Conservation (phyloP, 495 filamentous ascomycete genomes). For the Tuber calosporum region DNA sequence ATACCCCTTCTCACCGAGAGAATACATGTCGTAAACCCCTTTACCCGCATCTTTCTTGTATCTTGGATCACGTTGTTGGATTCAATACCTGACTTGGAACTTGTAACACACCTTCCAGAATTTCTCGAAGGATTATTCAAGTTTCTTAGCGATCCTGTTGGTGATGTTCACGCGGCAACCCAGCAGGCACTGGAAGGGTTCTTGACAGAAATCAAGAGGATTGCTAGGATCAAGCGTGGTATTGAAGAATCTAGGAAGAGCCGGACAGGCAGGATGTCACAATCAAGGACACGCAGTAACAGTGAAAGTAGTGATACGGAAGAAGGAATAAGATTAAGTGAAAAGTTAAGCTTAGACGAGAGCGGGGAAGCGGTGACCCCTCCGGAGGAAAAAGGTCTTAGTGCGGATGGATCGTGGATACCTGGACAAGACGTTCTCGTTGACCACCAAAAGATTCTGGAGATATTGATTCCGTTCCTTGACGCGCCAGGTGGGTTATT, state of each 20-base stretch:
- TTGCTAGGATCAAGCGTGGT: constrained; percentile 83
- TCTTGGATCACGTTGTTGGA: constrained; percentile 93
- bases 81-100: constrained; percentile 92
- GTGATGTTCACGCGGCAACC: constrained; percentile 87
- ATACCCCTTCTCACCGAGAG: constrained; percentile 88
- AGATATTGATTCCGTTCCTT: constrained; percentile 85
- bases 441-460: constrained; percentile 82
- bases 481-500: constrained; percentile 60
- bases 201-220: constrained; percentile 86
- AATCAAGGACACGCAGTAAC: constrained; percentile 51
- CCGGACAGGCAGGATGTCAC: constrained; percentile 36
- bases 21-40: constrained; percentile 87
- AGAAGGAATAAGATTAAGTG: constrained; percentile 45
- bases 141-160: constrained; percentile 84
- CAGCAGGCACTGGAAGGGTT: constrained; percentile 88
- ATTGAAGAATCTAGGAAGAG: constrained; percentile 74
- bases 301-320: constrained; percentile 49
- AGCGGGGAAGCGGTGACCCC: constrained; percentile 54
- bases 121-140: constrained; percentile 85
- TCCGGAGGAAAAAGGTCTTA: constrained; percentile 56
- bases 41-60: constrained; percentile 89
- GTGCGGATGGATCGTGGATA: constrained; percentile 84
- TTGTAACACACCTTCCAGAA: constrained; percentile 84
- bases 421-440: constrained; percentile 96
- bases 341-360: constrained; percentile 51